Evolutionary conservation across 2,329 filamentous ascomycete genomes (phyloP).

Genomic region (Phialophora verrucosa): DNA sequence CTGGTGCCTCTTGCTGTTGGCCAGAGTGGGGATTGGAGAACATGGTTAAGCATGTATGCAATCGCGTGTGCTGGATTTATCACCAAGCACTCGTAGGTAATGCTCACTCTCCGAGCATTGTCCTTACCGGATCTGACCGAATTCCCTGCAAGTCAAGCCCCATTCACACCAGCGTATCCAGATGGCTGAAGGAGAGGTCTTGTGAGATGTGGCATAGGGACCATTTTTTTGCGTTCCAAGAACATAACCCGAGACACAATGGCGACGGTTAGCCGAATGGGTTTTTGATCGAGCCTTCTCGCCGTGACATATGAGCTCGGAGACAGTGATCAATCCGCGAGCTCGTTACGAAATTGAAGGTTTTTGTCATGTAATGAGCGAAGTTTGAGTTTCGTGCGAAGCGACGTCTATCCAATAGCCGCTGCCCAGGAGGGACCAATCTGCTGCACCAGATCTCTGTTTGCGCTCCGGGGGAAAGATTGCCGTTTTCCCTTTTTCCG

Average conservation of each 20-base stretch:
- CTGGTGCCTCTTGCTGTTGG: constrained; percentile 61
- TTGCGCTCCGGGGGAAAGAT: neutral
- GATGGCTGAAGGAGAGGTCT: neutral
- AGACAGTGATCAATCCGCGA: constrained; percentile 1
- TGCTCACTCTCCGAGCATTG: neutral
- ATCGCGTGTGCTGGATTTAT: constrained; percentile 61
- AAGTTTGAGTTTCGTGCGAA: constrained; percentile 2
- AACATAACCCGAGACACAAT: neutral
- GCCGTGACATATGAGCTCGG: neutral
- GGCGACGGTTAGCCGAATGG: neutral
- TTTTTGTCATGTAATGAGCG: constrained; percentile 30
- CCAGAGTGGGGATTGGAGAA: constrained; percentile 59
- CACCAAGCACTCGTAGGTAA: constrained; percentile 54
- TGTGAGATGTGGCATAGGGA: neutral
- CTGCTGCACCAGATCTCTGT: neutral
- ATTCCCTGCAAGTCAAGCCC: neutral
- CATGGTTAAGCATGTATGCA: constrained; percentile 58
- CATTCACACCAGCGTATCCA: neutral
- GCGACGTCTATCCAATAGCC: neutral
- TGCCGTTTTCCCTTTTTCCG: neutral
- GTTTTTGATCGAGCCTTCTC: neutral
- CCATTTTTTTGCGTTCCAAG: neutral
- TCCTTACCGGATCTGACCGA: neutral
- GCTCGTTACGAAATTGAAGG: constrained; percentile 3
- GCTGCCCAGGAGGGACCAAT: neutral